Evolutionary conservation across 306 rosid species (phyloP).

Genomic region (Pterocarpus macrocarpus): DNA sequence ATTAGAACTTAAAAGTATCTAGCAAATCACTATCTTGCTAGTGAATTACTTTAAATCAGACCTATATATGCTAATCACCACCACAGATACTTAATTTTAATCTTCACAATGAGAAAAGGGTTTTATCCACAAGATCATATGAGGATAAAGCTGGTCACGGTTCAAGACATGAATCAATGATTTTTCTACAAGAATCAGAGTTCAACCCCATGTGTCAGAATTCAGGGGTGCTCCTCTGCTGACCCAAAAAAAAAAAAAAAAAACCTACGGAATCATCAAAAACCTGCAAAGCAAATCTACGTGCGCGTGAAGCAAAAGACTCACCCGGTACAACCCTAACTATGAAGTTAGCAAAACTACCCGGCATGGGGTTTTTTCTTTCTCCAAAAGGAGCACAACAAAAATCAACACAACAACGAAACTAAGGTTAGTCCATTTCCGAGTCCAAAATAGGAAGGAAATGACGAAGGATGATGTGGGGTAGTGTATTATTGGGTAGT

Average conservation of each 20-base stretch:
- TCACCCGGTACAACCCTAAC: slow-evolving; percentile 42
- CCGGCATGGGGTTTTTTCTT: slow-evolving; percentile 32
- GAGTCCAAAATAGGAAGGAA: neutral
- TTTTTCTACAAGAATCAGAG: slow-evolving; percentile 4
- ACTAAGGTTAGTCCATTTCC: neutral
- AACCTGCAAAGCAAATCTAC: neutral
- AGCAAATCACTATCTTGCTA: slow-evolving; percentile 1
- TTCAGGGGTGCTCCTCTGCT: neutral
- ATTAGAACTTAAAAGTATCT: neutral
- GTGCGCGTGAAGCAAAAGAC: slow-evolving; percentile 17
- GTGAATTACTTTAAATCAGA: neutral
- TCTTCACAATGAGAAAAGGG: neutral
- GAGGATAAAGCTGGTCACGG: neutral
- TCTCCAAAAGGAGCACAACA: neutral
- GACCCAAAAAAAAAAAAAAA: neutral
- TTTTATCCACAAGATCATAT: neutral
- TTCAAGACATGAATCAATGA: neutral
- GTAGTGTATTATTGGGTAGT: slow-evolving; percentile 14
- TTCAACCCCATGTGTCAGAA: slow-evolving; percentile 10
- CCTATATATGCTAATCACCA: slow-evolving; percentile 13
- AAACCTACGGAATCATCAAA: neutral
- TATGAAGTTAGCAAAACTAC: slow-evolving; percentile 20
- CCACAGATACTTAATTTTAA: neutral
- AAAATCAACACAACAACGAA: neutral
- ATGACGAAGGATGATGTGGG: slow-evolving; percentile 1